Percentiles rank a stretch among this genome's conserved stretches.
phyloP scores from a whole-genome alignment of 768 basidiomycete species.

The Dictyophora rubrovolvata region DNA sequence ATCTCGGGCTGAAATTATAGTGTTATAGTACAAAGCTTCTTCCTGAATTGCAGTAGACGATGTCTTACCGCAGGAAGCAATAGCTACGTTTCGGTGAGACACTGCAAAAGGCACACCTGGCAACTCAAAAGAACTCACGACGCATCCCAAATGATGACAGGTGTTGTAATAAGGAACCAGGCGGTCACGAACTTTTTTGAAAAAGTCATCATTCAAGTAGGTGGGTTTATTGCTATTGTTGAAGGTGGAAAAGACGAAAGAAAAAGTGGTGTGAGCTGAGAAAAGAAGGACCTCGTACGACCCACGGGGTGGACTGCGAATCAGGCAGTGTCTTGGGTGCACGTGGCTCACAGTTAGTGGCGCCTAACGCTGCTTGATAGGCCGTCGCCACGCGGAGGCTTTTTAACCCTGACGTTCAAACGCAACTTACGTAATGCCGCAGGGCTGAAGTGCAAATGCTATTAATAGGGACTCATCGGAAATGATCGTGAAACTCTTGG shows the following conservation, averaged over 20 bases:
- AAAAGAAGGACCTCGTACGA: neutral
- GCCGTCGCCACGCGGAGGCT: no score
- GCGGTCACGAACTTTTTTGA: conserved; percentile 11
- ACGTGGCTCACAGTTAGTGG: no score
- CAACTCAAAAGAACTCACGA: conserved; percentile 24
- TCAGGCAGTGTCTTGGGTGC: no score
- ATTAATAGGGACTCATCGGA: no score
- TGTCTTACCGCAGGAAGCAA: conserved; percentile 62
- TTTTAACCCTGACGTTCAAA: no score
- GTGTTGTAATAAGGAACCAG: conserved; percentile 58
- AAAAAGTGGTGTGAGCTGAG: neutral
- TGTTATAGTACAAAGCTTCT: neutral
- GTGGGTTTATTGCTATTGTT: neutral
- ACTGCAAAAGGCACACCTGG: neutral
- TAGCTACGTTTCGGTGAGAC: neutral
- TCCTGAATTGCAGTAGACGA: conserved; percentile 2
- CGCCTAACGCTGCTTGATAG: no score
- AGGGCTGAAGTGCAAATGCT: no score
- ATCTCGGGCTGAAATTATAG: conserved; percentile 52
- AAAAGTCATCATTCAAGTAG: neutral
- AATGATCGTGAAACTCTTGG: no score
- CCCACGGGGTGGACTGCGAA: no score
- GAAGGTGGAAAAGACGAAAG: neutral
- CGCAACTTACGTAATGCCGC: no score
- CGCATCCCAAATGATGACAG: conserved; percentile 70